These are phyloP conservation scores for Colletotrichum brevisporum DNA, from an alignment of 2,329 filamentous ascomycete genomes.

Conservation along the genomic window DNA sequence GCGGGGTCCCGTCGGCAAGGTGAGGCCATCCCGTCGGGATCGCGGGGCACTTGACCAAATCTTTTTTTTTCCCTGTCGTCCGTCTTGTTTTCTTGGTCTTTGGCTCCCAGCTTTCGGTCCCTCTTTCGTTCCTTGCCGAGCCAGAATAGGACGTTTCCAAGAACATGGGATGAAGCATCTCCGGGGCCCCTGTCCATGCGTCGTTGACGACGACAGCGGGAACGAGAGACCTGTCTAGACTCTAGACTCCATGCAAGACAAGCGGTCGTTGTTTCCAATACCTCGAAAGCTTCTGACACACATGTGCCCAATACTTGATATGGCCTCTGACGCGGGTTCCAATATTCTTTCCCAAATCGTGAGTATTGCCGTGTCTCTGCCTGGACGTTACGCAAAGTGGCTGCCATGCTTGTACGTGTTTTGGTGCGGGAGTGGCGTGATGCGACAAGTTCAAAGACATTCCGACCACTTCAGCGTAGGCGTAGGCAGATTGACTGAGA, in stretches of 20 bases:
- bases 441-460: slow-evolving; percentile 25
- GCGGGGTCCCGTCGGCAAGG: not conserved
- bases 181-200: slow-evolving; percentile 17
- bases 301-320: too few relatives aligned
- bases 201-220: not conserved
- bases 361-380: not conserved
- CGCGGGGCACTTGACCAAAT: not conserved
- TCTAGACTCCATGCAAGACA: too few relatives aligned
- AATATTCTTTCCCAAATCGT: too few relatives aligned
- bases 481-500: too few relatives aligned
- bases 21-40: slow-evolving; percentile 23
- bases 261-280: too few relatives aligned
- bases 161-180: slow-evolving; percentile 9
- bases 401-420: not conserved
- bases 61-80: not conserved
- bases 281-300: too few relatives aligned
- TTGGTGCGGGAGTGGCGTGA: slow-evolving; percentile 22
- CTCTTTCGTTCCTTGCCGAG: not conserved
- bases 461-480: not conserved
- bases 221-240: not conserved
- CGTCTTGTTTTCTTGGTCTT: not conserved
- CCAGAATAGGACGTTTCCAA: not conserved
- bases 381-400: not conserved
- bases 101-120: too few relatives aligned
- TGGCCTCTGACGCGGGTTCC: too few relatives aligned